Conservation (phyloP, 2,329 filamentous ascomycete species). For the Nemania sp. region DNA sequence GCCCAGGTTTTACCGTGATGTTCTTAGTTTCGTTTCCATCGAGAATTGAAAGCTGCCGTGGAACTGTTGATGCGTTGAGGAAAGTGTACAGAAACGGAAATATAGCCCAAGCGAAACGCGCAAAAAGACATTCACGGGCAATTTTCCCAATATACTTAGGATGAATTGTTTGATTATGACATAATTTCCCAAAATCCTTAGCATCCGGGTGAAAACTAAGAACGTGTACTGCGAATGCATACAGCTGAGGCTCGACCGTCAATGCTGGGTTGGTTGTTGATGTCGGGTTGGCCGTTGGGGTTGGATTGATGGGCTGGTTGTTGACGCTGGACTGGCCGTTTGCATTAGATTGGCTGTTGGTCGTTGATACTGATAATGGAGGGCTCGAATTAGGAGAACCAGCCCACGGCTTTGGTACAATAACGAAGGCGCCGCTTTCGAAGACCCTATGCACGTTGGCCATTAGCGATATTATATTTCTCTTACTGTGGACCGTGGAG, state of each 20-base stretch:
- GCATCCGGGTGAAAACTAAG: constrained; percentile 7
- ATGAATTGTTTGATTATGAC: constrained; percentile 11
- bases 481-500: background rate
- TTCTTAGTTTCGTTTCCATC: background rate
- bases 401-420: constrained; percentile 9
- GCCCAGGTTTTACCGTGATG: background rate
- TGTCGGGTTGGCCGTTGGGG: background rate
- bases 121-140: constrained; percentile 19
- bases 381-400: background rate
- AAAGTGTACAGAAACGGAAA: constrained; percentile 11
- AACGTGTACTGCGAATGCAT: constrained; percentile 11
- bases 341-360: background rate
- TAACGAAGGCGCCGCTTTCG: background rate
- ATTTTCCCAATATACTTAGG: constrained; percentile 4
- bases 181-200: constrained; percentile 8
- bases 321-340: background rate
- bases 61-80: background rate
- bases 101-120: constrained; percentile 22
- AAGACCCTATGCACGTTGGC: constrained; percentile 4
- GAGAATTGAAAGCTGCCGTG: background rate
- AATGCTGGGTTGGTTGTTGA: background rate
- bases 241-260: background rate
- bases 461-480: constrained; percentile 9
- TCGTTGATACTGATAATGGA: background rate
- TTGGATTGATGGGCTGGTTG: background rate